A percentile compares a stretch with the other conserved stretches of the same genome.
Conservation (phyloP, 768 basidiomycete species). For the Lactarius psammicola region DNA sequence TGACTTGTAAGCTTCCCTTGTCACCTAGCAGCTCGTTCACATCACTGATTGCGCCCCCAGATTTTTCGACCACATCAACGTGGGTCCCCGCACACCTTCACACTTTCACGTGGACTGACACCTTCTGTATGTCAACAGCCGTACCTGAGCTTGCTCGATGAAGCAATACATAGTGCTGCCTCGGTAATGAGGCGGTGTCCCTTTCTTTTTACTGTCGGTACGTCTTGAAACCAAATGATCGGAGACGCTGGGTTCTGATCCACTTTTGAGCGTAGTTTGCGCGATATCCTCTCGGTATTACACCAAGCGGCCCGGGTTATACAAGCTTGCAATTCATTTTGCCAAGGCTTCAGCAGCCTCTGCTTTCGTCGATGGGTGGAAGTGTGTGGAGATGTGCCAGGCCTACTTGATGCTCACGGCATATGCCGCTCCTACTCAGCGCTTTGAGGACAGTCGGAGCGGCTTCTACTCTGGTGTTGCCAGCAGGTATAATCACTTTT, state of each 20-base stretch:
- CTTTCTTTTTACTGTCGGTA: constrained; percentile 61
- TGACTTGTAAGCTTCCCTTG: constrained; percentile 32
- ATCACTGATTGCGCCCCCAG: constrained; percentile 32
- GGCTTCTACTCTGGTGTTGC: constrained; percentile 74
- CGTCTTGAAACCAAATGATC: constrained; percentile 32
- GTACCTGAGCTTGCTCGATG: constrained; percentile 58
- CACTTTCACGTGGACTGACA: constrained; percentile 19
- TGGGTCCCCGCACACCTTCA: constrained; percentile 32
- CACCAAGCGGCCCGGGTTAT: constrained; percentile 51
- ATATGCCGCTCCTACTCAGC: constrained; percentile 59
- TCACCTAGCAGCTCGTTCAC: neutral
- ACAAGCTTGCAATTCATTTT: constrained; percentile 57
- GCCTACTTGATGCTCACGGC: constrained; percentile 68
- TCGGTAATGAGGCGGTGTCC: constrained; percentile 54
- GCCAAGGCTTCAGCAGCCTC: constrained; percentile 60
- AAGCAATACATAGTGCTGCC: constrained; percentile 52
- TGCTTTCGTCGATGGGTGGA: constrained; percentile 57
- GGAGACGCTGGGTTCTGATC: neutral
- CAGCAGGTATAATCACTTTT: constrained; percentile 45
- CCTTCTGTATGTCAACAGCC: constrained; percentile 38
- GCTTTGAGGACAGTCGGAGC: constrained; percentile 69
- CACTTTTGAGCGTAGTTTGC: constrained; percentile 47
- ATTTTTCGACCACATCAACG: constrained; percentile 56
- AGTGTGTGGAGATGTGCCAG: constrained; percentile 75
- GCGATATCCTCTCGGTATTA: constrained; percentile 70